Conservation (phyloP, 139 green algal genomes). For the Chlamydomonas sp. region DNA sequence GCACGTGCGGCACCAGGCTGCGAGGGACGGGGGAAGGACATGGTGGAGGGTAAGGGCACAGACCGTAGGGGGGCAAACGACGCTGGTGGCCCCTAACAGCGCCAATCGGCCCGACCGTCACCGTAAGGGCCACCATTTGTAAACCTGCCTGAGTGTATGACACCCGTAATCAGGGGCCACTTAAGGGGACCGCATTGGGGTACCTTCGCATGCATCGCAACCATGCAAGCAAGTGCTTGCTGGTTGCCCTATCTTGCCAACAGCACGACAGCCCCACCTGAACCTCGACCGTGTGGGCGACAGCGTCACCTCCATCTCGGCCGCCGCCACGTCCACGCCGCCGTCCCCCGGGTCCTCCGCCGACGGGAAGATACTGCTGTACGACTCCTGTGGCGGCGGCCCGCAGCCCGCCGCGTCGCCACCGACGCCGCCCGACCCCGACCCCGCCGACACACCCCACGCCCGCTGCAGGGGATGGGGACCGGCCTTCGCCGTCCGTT, state of each 20-base stretch:
- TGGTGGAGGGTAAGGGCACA: too few species aligned
- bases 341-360: constrained; percentile 12
- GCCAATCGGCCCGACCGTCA: too few species aligned
- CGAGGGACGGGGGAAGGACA: too few species aligned
- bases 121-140: too few species aligned
- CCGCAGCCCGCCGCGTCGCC: neutral
- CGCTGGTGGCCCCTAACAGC: neutral
- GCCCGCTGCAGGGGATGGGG: too few species aligned
- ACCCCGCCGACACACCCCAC: too few species aligned
- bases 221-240: too few species aligned
- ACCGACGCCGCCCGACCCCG: neutral
- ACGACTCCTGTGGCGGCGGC: neutral
- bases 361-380: constrained; percentile 32
- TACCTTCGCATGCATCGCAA: too few species aligned
- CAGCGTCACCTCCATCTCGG: constrained; percentile 33
- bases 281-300: constrained; percentile 21
- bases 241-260: neutral
- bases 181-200: too few species aligned
- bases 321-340: neutral
- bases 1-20: constrained; percentile 2
- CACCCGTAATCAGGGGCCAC: too few species aligned
- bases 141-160: too few species aligned
- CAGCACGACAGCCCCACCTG: neutral
- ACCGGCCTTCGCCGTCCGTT: neutral
- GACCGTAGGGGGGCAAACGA: neutral